A percentile compares a stretch with the other conserved stretches of the same genome.
These are phyloP conservation scores for Alternaria triticina DNA, from an alignment of 2,329 filamentous ascomycete species.

Conservation along the genomic window DNA sequence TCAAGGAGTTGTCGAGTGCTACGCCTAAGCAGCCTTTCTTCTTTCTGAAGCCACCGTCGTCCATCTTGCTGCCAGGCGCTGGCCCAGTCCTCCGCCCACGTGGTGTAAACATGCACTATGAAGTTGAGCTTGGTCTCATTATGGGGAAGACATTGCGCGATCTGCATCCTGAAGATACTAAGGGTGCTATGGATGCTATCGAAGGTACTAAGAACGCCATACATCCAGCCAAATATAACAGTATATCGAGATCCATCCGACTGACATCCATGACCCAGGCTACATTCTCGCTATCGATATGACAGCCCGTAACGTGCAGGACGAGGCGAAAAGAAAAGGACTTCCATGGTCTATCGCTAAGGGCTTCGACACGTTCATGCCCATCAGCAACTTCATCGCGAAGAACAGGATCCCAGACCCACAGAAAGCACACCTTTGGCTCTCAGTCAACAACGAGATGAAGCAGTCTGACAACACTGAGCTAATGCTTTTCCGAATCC, in stretches of 20 bases:
- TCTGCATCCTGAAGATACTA: slow-evolving; percentile 73
- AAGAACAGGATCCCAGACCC: slow-evolving; percentile 84
- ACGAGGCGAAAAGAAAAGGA: slow-evolving; percentile 96
- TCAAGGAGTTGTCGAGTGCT: slow-evolving; percentile 86
- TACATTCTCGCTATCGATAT: slow-evolving; percentile 96
- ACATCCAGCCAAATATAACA: background rate
- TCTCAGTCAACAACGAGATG: slow-evolving; percentile 79
- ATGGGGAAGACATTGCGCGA: slow-evolving; percentile 83
- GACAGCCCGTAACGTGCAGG: slow-evolving; percentile 94
- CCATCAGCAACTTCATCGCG: slow-evolving; percentile 79
- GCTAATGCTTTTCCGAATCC: slow-evolving; percentile 92
- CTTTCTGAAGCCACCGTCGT: slow-evolving; percentile 93
- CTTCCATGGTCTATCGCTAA: slow-evolving; percentile 96
- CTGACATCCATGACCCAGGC: slow-evolving; percentile 54
- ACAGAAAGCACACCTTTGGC: slow-evolving; percentile 84
- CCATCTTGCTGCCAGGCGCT: slow-evolving; percentile 78
- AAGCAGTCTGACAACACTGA: slow-evolving; percentile 88
- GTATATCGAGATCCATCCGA: background rate
- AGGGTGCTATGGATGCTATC: slow-evolving; percentile 82
- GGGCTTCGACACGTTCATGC: slow-evolving; percentile 97
- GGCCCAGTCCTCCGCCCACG: slow-evolving; percentile 82
- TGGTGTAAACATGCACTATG: slow-evolving; percentile 88
- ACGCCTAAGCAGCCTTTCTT: slow-evolving; percentile 96
- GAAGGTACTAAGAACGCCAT: slow-evolving; percentile 62
- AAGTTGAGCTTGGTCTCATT: slow-evolving; percentile 90